These are phyloP conservation scores for Phytophthora fragariae DNA, from an alignment of 352 stramenopile genomes.

Conservation along the genomic window DNA sequence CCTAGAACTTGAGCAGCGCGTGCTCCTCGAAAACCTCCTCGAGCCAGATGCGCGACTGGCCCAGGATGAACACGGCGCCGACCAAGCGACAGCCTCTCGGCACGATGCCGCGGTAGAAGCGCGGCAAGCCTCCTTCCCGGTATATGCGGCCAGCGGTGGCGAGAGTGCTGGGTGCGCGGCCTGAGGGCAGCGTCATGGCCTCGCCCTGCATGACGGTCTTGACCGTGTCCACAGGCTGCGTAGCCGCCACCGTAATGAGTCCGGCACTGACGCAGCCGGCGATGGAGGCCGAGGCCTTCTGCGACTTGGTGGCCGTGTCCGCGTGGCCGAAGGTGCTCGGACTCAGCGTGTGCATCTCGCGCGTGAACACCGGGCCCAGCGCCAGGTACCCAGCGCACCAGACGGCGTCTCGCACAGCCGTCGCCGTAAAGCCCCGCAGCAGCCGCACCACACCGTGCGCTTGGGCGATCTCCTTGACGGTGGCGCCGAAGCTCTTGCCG, in stretches of 20 bases:
- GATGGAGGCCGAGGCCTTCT: constrained; percentile 68
- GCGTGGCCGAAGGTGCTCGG: constrained; percentile 62
- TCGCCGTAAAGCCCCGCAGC: constrained; percentile 67
- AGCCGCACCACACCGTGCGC: constrained; percentile 59
- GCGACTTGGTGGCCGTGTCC: constrained; percentile 61
- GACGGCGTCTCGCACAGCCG: constrained; percentile 66
- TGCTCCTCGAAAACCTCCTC: constrained; percentile 80
- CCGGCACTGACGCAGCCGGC: constrained; percentile 76
- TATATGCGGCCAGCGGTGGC: constrained; percentile 58
- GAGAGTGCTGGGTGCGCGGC: constrained; percentile 49
- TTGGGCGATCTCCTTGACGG: constrained; percentile 61
- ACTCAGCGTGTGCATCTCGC: constrained; percentile 60
- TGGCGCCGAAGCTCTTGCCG: constrained; percentile 69
- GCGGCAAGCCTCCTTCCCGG: constrained; percentile 50
- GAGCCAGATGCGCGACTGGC: constrained; percentile 71
- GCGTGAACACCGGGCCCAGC: constrained; percentile 75
- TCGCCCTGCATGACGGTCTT: constrained; percentile 90
- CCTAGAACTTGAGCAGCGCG: constrained; percentile 53
- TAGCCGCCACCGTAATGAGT: constrained; percentile 76
- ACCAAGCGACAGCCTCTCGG: constrained; percentile 82
- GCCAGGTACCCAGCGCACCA: constrained; percentile 87
- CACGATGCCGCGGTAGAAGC: constrained; percentile 79
- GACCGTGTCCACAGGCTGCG: constrained; percentile 84
- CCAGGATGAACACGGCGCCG: constrained; percentile 85
- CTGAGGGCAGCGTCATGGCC: constrained; percentile 53